Conservation (phyloP, 192 early-diverging fungal species). For the Neocallimastix lanati region DNA sequence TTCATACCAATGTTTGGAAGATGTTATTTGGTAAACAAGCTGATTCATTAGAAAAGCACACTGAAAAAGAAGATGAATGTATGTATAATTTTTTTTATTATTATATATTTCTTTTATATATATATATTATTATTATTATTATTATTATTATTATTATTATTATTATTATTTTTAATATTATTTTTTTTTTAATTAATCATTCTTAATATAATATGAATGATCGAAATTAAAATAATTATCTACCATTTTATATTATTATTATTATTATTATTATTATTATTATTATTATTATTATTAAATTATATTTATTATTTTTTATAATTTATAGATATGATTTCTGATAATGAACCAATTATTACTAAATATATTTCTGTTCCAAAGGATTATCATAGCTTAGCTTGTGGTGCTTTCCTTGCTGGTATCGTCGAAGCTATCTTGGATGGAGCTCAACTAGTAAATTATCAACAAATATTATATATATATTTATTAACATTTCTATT, state of each 20-base stretch:
- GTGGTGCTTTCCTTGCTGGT: constrained; percentile 86
- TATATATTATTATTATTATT: not conserved
- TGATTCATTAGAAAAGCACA: constrained; percentile 88
- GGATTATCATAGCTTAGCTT: constrained; percentile 80
- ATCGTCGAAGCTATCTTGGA: constrained; percentile 89
- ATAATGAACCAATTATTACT: constrained; percentile 80
- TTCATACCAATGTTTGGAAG: constrained; percentile 90
- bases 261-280: not conserved
- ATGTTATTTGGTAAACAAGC: constrained; percentile 86
- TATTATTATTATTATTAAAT: constrained; percentile 5
- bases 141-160: not conserved
- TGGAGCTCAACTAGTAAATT: constrained; percentile 70
- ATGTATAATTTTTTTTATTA: constrained; percentile 1
- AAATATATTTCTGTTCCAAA: constrained; percentile 87
- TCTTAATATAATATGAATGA: too few species aligned
- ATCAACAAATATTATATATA: too few species aligned
- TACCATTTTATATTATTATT: not conserved
- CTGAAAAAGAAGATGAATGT: constrained; percentile 96
- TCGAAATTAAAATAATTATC: too few species aligned
- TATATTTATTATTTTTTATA: not conserved
- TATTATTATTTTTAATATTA: too few species aligned
- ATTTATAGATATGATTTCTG: constrained; percentile 87
- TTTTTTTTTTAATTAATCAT: constrained; percentile 5
- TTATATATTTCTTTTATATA: not conserved
- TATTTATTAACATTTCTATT: too few species aligned